Base-by-base conservation (phyloP, 768 basidiomycete genomes). In the Auricularia sp. region DNA sequence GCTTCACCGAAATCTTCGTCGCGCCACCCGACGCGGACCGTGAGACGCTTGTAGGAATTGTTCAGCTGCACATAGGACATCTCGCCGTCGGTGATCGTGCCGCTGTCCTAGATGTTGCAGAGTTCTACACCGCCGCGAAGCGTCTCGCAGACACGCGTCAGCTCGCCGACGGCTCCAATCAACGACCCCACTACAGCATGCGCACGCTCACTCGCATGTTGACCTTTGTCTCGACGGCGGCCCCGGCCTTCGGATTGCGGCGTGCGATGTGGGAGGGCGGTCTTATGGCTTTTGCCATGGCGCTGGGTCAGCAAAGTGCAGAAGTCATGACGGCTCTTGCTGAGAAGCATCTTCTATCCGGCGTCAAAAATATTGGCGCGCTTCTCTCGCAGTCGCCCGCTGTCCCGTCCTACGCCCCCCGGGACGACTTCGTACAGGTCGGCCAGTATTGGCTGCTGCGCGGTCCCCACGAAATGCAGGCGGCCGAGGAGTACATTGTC, bases 201-300 rank as follows among this genome's bases (percentile, higher is more conserved):
- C 88, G 97, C 24, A 98, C 96, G 0, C 81, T 99, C 66, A 81
- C 92, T 3, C 88, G 97, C 62, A 93, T 94, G 0, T 79, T 99
- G 61, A 91, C 85, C 0, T 98, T 97, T 74, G 89, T 94, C 1
- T 85, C 90, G 1, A 90, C 96, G 67, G 88, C 89, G 56, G 85
- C 90, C 0, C 77, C 82, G 42, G 75, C 80, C 35, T 98, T 91
- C 69, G 87, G 92, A 34, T 77, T 98, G 8, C 84, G 94, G 44
- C 80, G 97, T 47, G 87, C 92, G 1, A 78, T 98, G 21, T 98
- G 92, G 92, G 97, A 98, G 74, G 96, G 97, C 1, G 96, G 91
- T 73, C 72, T 98, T 65, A 98, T 99, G 97, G 89, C 92, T 0
- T 99, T 98, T 74, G 97, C 94, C 5, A 98, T 97, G 94, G 86